Evolutionary conservation across 495 filamentous ascomycete genomes (phyloP), one percentile per base, ranked within the genome.

Genomic region (Penicillium cinerascens): DNA sequence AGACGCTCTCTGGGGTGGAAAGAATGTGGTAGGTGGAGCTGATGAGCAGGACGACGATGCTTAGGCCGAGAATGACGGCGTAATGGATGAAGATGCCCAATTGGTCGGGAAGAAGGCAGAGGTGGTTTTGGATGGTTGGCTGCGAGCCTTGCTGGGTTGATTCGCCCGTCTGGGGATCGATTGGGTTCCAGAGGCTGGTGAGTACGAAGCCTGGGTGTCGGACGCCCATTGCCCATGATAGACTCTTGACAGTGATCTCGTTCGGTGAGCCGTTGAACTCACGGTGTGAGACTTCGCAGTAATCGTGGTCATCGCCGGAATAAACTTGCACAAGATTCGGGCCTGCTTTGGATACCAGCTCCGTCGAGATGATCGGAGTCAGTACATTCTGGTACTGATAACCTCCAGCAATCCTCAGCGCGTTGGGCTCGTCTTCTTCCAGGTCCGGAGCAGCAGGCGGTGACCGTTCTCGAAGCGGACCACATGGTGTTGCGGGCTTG

Each of bases 341-440:
- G 17, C 90, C 89, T 25, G 90, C 77, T 44, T 82, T 84, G 18
- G 85, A 78, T 22, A 95, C 69, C 13, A 97, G 63, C 27, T 83
- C 80, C 15, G 82, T 76, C 3, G 92, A 92, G 49, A 96, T 81
- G 5, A 82, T 72, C 35, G 81, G 79, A 13, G 79, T 82, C 21
- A 97, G 80, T 6, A 97, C 95, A 63, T 97, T 99, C 66, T 97
- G 92, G 66, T 99, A 99, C 65, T 97, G 95, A 68, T 95, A 96
- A 16, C 95, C 95, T 4, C 73, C 73, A 1, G 75, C 71, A 20
- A 97, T 80, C 8, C 72, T 75, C 55, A 99, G 86, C 11, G 92
- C 81, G 62, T 92, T 92, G 16, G 78, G 78, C 52, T 89, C 78
- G 59, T 96, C 91, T 7, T 86, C 79, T 48, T 83, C 66, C 49